Conservation (phyloP, 2,329 filamentous ascomycete genomes). For the Monilinia aucupariae region DNA sequence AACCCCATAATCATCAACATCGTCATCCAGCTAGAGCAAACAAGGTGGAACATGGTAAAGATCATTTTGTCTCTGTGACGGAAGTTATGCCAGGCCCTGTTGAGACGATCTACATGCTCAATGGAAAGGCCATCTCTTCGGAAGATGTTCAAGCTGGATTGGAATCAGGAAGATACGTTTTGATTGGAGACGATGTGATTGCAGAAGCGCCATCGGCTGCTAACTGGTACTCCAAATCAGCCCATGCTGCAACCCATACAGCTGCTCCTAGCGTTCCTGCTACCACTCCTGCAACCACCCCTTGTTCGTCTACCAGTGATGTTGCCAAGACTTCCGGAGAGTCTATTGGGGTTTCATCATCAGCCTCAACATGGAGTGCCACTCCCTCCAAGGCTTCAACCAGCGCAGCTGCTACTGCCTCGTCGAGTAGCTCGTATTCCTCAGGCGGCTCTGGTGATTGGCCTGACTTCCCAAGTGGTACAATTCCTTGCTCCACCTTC, state of each 20-base stretch:
- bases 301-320: conserved; percentile 13
- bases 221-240: conserved; percentile 31
- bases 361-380: conserved; percentile 27
- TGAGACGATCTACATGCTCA: conserved; percentile 65
- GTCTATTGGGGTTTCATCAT: conserved; percentile 1
- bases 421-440: conserved; percentile 5
- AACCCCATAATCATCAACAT: conserved; percentile 56
- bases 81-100: conserved; percentile 52
- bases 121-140: conserved; percentile 54
- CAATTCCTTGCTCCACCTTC: conserved; percentile 66
- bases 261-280: conserved; percentile 28
- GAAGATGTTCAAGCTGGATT: conserved; percentile 68
- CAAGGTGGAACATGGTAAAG: conserved; percentile 46
- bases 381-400: neutral
- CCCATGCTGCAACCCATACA: conserved; percentile 30
- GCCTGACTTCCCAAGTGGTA: conserved; percentile 68
- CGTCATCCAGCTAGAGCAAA: conserved; percentile 53
- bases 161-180: conserved; percentile 61
- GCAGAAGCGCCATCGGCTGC: conserved; percentile 45
- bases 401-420: conserved; percentile 24
- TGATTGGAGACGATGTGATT: conserved; percentile 50
- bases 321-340: conserved; percentile 3
- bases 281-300: conserved; percentile 17
- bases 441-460: conserved; percentile 48
- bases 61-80: conserved; percentile 38